Evolutionary conservation across 2,329 filamentous ascomycete genomes (phyloP), one percentile per base, ranked within the genome.

Genomic region (Leptographium flavum): DNA sequence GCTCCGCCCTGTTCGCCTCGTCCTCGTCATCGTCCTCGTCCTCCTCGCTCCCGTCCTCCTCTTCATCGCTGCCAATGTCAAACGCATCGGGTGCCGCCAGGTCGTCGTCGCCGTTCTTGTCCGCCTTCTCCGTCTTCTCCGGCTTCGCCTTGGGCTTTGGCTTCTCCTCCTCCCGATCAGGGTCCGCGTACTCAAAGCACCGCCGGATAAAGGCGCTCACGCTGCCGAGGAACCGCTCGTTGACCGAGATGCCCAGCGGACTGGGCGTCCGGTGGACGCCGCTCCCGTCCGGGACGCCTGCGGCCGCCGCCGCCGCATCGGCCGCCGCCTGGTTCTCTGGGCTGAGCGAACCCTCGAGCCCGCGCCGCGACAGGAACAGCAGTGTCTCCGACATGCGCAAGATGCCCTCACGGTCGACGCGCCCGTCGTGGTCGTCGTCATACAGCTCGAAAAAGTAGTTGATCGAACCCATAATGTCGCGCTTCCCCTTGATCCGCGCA

Each of bases 361-460:
- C 92, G 56, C 90, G 77, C 21, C 92, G 75, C 0, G 88, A 95
- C 17, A 98, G 73, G 63, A 98, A 98, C 3, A 98, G 68, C 28
- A 98, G 68, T 0, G 90, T 87, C 62, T 98, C 92, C 0, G 88
- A 95, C 58, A 98, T 96, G 39, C 87, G 74, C 38, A 98, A 63
- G 47, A 98, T 98, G 6, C 92, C 92, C 62, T 98, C 92, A 11
- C 92, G 79, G 57, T 96, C 92, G 5, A 98, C 88, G 54, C 78
- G 87, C 23, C 92, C 92, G 58, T 94, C 87, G 1, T 79, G 76
- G 55, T 90, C 83, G 53, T 98, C 90, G 58, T 98, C 92, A 60
- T 96, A 95, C 0, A 98, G 75, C 56, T 95, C 86, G 55, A 98
- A 98, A 62, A 98, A 96, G 63, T 96, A 96, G 49, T 81, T 92